phyloP scores from a whole-genome alignment of 495 filamentous ascomycete genomes.

The Extremus antarcticus region DNA sequence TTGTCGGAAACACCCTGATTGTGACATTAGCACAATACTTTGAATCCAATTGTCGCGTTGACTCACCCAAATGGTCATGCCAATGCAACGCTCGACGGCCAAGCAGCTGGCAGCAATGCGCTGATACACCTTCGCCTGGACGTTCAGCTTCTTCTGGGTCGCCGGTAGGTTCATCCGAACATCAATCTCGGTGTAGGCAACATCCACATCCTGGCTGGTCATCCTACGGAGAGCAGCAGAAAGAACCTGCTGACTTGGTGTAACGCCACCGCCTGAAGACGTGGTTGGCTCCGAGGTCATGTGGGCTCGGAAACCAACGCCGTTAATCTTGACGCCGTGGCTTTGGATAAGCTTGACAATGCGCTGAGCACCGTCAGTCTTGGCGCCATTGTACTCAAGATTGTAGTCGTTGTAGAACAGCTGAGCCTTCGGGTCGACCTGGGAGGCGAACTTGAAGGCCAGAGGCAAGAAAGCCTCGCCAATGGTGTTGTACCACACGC shows the following conservation, averaged over 20 bases:
- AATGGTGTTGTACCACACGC: slow-evolving; percentile 24
- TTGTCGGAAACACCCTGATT: slow-evolving; percentile 44
- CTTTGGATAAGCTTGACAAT: slow-evolving; percentile 39
- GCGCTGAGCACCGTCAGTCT: slow-evolving; percentile 36
- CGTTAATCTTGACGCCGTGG: slow-evolving; percentile 46
- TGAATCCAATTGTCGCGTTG: slow-evolving; percentile 19
- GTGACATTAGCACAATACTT: slow-evolving; percentile 58
- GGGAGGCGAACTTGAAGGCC: slow-evolving; percentile 26
- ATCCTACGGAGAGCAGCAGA: slow-evolving; percentile 34
- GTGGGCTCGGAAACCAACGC: slow-evolving; percentile 50
- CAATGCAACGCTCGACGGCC: slow-evolving; percentile 48
- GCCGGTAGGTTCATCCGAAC: slow-evolving; percentile 34
- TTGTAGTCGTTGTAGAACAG: slow-evolving; percentile 63
- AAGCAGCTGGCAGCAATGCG: slow-evolving; percentile 49
- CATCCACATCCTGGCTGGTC: slow-evolving; percentile 41
- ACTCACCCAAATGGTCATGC: slow-evolving; percentile 54
- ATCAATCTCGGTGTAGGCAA: slow-evolving; percentile 56
- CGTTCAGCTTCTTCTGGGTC: slow-evolving; percentile 35
- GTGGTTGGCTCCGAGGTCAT: slow-evolving; percentile 43
- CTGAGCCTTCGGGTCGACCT: slow-evolving; percentile 27
- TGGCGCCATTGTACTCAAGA: slow-evolving; percentile 45
- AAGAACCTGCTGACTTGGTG: slow-evolving; percentile 12
- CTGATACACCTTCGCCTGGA: slow-evolving; percentile 50
- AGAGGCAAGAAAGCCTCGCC: slow-evolving; percentile 25
- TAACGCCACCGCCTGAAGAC: slow-evolving; percentile 41